Conservation (phyloP, 306 rosid species). For the Quercus ilex region DNA sequence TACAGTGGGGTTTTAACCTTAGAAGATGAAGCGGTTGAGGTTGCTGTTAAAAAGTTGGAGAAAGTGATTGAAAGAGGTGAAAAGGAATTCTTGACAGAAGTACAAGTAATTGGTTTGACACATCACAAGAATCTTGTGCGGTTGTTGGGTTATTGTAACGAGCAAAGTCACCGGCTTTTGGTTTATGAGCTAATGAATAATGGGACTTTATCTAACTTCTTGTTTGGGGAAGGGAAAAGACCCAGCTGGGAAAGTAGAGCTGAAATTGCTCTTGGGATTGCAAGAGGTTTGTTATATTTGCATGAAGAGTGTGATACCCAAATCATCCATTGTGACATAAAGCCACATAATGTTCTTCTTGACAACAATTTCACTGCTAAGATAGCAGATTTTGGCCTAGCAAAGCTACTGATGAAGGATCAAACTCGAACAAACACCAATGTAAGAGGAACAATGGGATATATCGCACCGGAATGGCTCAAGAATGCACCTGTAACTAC, state of each 20-base stretch:
- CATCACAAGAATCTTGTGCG: conserved; percentile 33
- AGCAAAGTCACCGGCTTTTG: conserved; percentile 20
- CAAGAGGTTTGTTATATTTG: conserved; percentile 17
- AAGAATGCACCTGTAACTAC: conserved; percentile 31
- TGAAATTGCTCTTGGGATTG: conserved; percentile 24
- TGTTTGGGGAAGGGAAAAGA: conserved; percentile 12
- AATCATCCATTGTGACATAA: conserved; percentile 38
- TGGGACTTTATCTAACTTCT: conserved; percentile 24
- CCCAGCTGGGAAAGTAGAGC: conserved; percentile 33
- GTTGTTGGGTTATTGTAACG: conserved; percentile 30
- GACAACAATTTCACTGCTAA: conserved; percentile 22
- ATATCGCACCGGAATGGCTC: conserved; percentile 43
- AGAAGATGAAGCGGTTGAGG: conserved; percentile 26
- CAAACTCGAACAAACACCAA: conserved; percentile 26
- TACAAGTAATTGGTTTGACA: conserved; percentile 34
- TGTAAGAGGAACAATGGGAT: conserved; percentile 40
- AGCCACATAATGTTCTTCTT: conserved; percentile 41
- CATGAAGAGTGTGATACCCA: conserved; percentile 21
- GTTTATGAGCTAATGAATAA: conserved; percentile 35
- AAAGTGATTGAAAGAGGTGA: conserved; percentile 19
- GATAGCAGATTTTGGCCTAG: conserved; percentile 35
- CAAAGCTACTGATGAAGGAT: conserved; percentile 29
- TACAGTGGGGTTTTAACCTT: conserved; percentile 26
- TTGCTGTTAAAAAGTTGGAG: conserved; percentile 30
- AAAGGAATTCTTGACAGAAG: conserved; percentile 35